These are phyloP conservation scores for Spatholobus suberectus DNA, from an alignment of 306 rosid genomes.

Conservation along the genomic window DNA sequence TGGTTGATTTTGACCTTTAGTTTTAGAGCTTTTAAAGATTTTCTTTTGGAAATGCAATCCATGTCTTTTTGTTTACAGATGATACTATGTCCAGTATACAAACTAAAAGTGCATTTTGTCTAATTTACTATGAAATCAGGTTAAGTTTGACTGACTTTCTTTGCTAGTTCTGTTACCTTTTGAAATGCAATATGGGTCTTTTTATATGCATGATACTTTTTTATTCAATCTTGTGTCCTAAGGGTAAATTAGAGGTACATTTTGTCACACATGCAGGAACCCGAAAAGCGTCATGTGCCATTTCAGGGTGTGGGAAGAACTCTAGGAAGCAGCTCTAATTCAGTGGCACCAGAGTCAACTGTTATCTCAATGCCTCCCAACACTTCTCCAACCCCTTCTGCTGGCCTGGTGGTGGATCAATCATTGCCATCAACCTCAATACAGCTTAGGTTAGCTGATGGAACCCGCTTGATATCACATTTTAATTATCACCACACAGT, in stretches of 20 bases:
- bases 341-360: constrained; percentile 49
- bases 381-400: constrained; percentile 50
- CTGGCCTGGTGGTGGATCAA: constrained; percentile 63
- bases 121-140: background rate
- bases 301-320: constrained; percentile 90
- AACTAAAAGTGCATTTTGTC: too few species aligned
- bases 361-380: constrained; percentile 37
- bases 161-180: background rate
- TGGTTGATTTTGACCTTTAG: background rate
- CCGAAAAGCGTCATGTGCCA: constrained; percentile 55
- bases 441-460: constrained; percentile 84
- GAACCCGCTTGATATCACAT: constrained; percentile 69
- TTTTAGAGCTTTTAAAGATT: background rate
- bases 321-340: constrained; percentile 69
- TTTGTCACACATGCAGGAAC: constrained; percentile 59
- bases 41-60: constrained; percentile 7
- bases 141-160: background rate
- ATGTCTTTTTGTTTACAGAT: too few species aligned
- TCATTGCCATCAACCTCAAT: constrained; percentile 65
- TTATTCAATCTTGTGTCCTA: background rate
- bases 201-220: background rate
- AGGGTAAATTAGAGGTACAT: background rate
- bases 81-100: too few species aligned
- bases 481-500: constrained; percentile 71
- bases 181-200: background rate